phyloP scores from a whole-genome alignment of 148 eudicot genomes.

The Camellia japonica region DNA sequence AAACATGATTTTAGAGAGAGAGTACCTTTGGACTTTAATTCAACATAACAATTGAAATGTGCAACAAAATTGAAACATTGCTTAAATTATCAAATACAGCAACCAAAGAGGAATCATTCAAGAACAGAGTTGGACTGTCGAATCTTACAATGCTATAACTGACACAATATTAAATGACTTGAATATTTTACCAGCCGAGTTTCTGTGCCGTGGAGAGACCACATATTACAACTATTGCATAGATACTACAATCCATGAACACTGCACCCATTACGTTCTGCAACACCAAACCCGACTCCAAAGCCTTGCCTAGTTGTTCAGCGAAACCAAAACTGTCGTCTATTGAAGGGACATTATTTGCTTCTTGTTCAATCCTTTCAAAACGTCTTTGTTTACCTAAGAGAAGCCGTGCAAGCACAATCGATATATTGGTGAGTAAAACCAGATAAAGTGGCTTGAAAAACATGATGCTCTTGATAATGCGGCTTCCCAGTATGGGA shows the following conservation, averaged over 20 bases:
- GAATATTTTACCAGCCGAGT: slow-evolving; percentile 20
- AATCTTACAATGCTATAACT: background rate
- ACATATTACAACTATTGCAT: slow-evolving; percentile 53
- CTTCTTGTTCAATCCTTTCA: slow-evolving; percentile 24
- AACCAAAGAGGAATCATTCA: background rate
- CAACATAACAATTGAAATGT: background rate
- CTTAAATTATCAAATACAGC: background rate
- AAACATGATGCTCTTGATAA: slow-evolving; percentile 40
- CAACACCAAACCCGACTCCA: slow-evolving; percentile 64
- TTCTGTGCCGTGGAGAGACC: slow-evolving; percentile 47
- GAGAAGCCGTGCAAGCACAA: slow-evolving; percentile 45
- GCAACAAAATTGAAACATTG: background rate
- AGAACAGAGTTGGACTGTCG: background rate
- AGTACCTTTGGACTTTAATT: background rate
- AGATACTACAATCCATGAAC: slow-evolving; percentile 69
- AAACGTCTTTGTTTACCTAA: slow-evolving; percentile 29
- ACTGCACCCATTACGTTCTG: slow-evolving; percentile 52
- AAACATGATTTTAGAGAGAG: background rate
- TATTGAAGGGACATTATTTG: slow-evolving; percentile 20
- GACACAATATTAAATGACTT: background rate
- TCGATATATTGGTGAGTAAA: slow-evolving; percentile 54
- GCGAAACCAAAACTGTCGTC: slow-evolving; percentile 44
- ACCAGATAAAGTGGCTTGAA: slow-evolving; percentile 71
- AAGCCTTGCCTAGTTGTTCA: slow-evolving; percentile 54
- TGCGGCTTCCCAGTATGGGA: slow-evolving; percentile 51